phyloP scores from a whole-genome alignment of 2,329 filamentous ascomycete genomes.

The Pseudocercospora eumusae region DNA sequence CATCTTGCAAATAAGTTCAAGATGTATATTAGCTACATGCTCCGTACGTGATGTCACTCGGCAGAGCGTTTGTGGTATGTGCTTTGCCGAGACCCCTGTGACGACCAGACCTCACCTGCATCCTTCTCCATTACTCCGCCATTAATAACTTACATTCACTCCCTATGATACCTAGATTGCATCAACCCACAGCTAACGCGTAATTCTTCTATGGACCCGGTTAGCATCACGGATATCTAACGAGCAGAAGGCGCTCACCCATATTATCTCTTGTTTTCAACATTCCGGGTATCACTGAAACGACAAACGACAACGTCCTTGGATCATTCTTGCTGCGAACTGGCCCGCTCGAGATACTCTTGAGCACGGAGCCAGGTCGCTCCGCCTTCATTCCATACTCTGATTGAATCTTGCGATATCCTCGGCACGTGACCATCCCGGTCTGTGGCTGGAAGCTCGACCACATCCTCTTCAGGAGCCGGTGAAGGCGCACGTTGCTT shows the following conservation, averaged over 20 bases:
- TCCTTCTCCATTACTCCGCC: not conserved
- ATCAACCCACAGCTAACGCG: not conserved
- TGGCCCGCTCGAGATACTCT: not conserved
- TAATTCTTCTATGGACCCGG: not conserved
- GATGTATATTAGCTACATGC: not conserved
- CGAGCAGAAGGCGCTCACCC: not conserved
- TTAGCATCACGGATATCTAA: not conserved
- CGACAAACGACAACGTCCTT: not conserved
- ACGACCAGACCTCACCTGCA: not conserved
- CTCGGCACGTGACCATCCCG: not conserved
- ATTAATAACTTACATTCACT: not conserved
- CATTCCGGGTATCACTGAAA: not conserved
- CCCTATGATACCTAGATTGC: too few relatives aligned
- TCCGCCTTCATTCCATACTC: slow-evolving; percentile 4
- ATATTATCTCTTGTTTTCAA: not conserved
- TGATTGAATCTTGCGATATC: not conserved
- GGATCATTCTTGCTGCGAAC: not conserved
- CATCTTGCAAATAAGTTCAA: not conserved
- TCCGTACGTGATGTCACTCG: slow-evolving; percentile 2
- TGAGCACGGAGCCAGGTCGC: slow-evolving; percentile 1
- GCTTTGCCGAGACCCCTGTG: not conserved
- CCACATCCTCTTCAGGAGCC: not conserved
- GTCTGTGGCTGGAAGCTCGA: slow-evolving; percentile 3
- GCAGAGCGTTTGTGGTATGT: not conserved
- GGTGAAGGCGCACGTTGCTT: not conserved